Evolutionary conservation across 768 basidiomycete species (phyloP), one percentile per base, ranked within the genome.

Genomic region (Boletus sp.): DNA sequence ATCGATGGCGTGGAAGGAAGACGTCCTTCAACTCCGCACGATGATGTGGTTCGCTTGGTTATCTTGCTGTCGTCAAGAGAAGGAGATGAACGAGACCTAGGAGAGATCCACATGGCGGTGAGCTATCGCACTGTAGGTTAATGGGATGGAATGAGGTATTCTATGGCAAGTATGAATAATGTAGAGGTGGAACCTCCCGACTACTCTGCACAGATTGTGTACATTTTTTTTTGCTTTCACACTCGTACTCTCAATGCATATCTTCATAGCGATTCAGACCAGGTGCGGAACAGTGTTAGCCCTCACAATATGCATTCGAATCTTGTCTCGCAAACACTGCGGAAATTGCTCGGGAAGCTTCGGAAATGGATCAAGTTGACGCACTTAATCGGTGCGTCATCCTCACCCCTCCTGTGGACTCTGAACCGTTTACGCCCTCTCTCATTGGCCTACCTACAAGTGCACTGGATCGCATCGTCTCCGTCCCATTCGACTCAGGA

Each of bases 31-130:
- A 73, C 77, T 97, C 57, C 79, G 88, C 54, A 90, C 87, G 53
- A 93, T 93, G 84, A 87, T 97, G 83, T 93, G 93, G 88, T 95
- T 90, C 64, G 87, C 90, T 33, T 94, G 92, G 92, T 72, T 89
- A 62, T 87, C 87, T 45, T 87, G 87, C 56, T 68, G 69, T 50
- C 75, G 75, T 44, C 77, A 79, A 59, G 79, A 80, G 57, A 75
- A 68, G 55, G 70, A 75, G 54, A 72, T 72, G 69, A 71, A 62
- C 40, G 70, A 72, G 57, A 68, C 58, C 9, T 60, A 64, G 51
- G 33, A 39, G 23, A n/a, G 23, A 23, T 35, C 21, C 14, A 5
- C 6, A 19, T 32, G 35, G 19, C 4, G 57, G 32, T 58, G 48
- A 46, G 54, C 17, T 35, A 34, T 44, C 29, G 55, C 44, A 43